These are phyloP conservation scores for Canna indica DNA, from an alignment of 176 grass and related monocot genomes.

Conservation along the genomic window DNA sequence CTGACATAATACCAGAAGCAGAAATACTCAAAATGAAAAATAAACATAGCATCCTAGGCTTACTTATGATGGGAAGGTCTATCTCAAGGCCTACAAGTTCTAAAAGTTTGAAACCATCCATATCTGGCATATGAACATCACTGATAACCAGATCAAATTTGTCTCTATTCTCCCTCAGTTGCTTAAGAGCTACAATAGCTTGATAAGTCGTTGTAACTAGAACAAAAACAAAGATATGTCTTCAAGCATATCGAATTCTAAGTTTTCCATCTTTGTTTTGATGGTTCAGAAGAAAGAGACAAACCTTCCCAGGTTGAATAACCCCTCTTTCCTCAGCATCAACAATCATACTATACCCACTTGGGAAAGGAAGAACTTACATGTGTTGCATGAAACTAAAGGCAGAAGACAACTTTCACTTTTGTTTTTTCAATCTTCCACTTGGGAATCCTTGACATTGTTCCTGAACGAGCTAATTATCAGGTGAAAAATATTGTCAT, in stretches of 20 bases:
- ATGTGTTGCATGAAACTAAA: constrained; percentile 92
- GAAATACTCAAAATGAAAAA: constrained; percentile 3
- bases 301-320: no score
- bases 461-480: constrained; percentile 26
- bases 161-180: constrained; percentile 77
- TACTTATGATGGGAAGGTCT: constrained; percentile 96
- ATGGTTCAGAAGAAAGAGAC: no score
- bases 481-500: constrained; percentile 20
- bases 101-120: constrained; percentile 93
- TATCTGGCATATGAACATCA: constrained; percentile 95
- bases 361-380: constrained; percentile 41
- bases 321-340: no score
- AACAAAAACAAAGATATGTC: constrained; percentile 1
- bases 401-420: constrained; percentile 96
- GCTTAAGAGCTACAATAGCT: constrained; percentile 50
- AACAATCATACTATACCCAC: no score
- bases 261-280: no score
- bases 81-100: constrained; percentile 93
- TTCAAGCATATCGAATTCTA: neutral
- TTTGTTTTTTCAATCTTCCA: constrained; percentile 95
- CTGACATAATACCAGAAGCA: neutral
- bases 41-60: constrained; percentile 17
- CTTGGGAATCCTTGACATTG: constrained; percentile 89
- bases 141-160: constrained; percentile 97
- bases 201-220: constrained; percentile 85